phyloP scores from a whole-genome alignment of 306 rosid species.

The Psophocarpus tetragonolobus region DNA sequence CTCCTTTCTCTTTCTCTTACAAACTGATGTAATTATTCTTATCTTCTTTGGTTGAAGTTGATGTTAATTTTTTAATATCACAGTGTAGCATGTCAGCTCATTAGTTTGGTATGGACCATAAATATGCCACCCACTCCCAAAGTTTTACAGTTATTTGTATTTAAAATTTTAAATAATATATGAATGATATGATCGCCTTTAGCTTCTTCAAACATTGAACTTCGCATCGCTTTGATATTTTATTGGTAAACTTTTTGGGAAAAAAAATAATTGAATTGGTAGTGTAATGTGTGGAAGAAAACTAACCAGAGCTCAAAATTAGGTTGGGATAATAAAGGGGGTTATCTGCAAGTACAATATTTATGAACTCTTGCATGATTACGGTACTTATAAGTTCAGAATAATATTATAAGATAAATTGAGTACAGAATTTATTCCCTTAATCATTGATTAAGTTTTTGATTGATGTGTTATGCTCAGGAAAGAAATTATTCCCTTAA shows the following conservation, averaged over 20 bases:
- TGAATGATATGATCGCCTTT: slow-evolving; percentile 1
- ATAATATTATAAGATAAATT: neutral
- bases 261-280: neutral
- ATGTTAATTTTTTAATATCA: slow-evolving; percentile 17
- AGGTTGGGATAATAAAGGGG: neutral
- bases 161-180: slow-evolving; percentile 9
- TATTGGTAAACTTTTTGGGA: neutral
- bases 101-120: slow-evolving; percentile 31
- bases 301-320: neutral
- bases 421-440: neutral
- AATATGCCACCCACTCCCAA: slow-evolving; percentile 38
- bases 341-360: neutral
- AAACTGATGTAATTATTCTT: neutral
- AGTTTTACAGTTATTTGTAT: slow-evolving; percentile 17
- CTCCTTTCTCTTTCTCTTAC: neutral
- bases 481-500: neutral
- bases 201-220: neutral
- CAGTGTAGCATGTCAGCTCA: neutral
- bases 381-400: neutral
- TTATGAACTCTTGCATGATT: neutral
- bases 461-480: neutral
- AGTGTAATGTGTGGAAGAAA: neutral
- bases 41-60: slow-evolving; percentile 23
- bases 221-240: slow-evolving; percentile 3
- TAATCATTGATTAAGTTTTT: neutral